A percentile compares a stretch with the other conserved stretches of the same genome.
These are phyloP conservation scores for Trametes villosa DNA, from an alignment of 768 basidiomycete genomes.

Conservation along the genomic window DNA sequence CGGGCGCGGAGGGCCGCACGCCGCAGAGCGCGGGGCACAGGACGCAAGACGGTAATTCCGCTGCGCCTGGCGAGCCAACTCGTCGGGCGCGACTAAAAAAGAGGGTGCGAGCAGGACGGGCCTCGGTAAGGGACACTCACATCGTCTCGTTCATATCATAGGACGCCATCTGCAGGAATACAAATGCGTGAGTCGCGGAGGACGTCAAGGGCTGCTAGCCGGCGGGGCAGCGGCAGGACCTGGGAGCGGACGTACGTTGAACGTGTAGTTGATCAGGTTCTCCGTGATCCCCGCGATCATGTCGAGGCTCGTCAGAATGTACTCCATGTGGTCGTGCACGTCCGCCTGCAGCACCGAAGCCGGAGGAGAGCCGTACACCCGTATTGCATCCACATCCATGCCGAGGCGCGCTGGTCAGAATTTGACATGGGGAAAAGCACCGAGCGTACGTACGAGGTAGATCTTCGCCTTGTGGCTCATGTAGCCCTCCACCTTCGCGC, in stretches of 20 bases:
- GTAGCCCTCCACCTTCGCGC: constrained; percentile 53
- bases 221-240: not conserved
- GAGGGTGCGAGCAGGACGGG: not conserved
- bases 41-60: constrained; percentile 3
- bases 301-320: constrained; percentile 68
- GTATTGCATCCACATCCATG: not conserved
- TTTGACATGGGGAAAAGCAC: not conserved
- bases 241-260: constrained; percentile 56
- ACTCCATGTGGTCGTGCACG: constrained; percentile 78
- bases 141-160: constrained; percentile 81
- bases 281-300: constrained; percentile 75
- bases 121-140: constrained; percentile 38
- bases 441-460: constrained; percentile 52
- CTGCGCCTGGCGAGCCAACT: not conserved
- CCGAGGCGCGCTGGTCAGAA: not conserved
- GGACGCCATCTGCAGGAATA: constrained; percentile 56
- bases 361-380: too few relatives aligned
- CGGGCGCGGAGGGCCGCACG: not conserved
- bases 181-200: not conserved
- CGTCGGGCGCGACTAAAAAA: not conserved
- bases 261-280: constrained; percentile 74
- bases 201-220: not conserved
- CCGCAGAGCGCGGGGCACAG: not conserved
- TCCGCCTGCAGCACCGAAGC: too few relatives aligned
- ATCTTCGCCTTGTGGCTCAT: constrained; percentile 73